These are phyloP conservation scores for Silene uniflora DNA, from an alignment of 148 eudicot genomes.

Conservation along the genomic window DNA sequence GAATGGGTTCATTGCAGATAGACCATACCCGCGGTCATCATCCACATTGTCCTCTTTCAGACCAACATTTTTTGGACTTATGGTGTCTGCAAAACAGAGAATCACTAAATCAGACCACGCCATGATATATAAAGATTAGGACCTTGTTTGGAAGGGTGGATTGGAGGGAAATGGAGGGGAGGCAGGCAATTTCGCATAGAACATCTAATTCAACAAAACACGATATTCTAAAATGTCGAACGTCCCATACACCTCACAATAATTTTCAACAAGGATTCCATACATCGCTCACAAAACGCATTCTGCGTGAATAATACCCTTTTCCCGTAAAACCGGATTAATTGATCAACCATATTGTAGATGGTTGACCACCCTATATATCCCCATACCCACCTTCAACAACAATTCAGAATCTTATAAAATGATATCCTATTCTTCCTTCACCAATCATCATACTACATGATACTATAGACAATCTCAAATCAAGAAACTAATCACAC, in stretches of 20 bases:
- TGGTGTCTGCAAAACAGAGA: constrained; percentile 49
- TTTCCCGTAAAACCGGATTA: background rate
- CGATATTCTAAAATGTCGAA: background rate
- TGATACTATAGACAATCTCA: background rate
- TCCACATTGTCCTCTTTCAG: constrained; percentile 53
- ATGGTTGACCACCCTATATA: background rate
- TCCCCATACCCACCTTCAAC: background rate
- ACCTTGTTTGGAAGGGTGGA: background rate
- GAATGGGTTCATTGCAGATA: constrained; percentile 50
- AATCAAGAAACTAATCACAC: background rate
- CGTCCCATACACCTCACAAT: background rate
- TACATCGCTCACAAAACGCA: background rate
- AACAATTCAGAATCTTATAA: background rate
- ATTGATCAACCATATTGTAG: background rate
- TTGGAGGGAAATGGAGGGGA: background rate
- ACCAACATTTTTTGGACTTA: constrained; percentile 80
- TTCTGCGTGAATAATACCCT: background rate
- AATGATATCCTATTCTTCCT: background rate
- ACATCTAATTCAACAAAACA: background rate
- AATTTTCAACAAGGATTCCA: background rate
- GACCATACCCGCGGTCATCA: constrained; percentile 86
- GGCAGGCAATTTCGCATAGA: background rate
- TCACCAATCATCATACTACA: background rate
- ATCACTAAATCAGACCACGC: constrained; percentile 2
- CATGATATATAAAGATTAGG: background rate